phyloP scores from a whole-genome alignment of 2,329 filamentous ascomycete species.

The Diaporthe capsici region DNA sequence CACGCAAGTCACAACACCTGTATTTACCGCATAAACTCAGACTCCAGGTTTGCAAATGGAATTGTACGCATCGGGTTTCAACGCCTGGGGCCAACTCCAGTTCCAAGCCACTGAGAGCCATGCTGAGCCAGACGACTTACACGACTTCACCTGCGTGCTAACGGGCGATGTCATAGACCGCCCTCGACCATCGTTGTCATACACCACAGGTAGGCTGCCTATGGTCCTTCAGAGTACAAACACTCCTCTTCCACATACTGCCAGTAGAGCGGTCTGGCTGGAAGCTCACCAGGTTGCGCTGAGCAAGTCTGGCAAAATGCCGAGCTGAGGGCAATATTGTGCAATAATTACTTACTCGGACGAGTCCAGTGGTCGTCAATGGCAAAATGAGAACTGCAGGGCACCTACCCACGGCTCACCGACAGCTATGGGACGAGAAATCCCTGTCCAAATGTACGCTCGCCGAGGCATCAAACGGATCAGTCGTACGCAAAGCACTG shows the following conservation, averaged over 20 bases:
- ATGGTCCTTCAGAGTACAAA: too few species aligned
- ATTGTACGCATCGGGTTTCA: slow-evolving; percentile 69
- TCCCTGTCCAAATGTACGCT: slow-evolving; percentile 39
- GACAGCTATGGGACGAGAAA: slow-evolving; percentile 9
- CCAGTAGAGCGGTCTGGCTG: slow-evolving; percentile 16
- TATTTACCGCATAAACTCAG: not conserved
- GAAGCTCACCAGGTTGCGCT: not conserved
- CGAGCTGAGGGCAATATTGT: not conserved
- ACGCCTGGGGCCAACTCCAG: slow-evolving; percentile 69
- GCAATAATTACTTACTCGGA: not conserved
- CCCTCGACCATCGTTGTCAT: slow-evolving; percentile 56
- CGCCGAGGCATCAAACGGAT: slow-evolving; percentile 48
- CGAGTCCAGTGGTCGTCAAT: slow-evolving; percentile 5
- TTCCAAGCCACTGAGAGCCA: slow-evolving; percentile 48
- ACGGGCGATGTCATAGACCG: slow-evolving; percentile 52
- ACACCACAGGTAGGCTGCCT: slow-evolving; percentile 60
- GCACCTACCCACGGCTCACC: slow-evolving; percentile 40
- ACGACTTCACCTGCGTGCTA: slow-evolving; percentile 60
- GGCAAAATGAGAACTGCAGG: slow-evolving; percentile 40
- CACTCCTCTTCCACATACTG: slow-evolving; percentile 42
- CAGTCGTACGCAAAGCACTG: slow-evolving; percentile 48
- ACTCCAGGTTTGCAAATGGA: slow-evolving; percentile 54
- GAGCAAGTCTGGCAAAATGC: too few species aligned
- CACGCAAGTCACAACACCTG: not conserved
- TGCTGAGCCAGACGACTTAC: slow-evolving; percentile 61